A percentile compares a stretch with the other conserved stretches of the same genome.
These are phyloP conservation scores for Linderina pennispora DNA, from an alignment of 192 early-diverging fungal species.

Conservation along the genomic window DNA sequence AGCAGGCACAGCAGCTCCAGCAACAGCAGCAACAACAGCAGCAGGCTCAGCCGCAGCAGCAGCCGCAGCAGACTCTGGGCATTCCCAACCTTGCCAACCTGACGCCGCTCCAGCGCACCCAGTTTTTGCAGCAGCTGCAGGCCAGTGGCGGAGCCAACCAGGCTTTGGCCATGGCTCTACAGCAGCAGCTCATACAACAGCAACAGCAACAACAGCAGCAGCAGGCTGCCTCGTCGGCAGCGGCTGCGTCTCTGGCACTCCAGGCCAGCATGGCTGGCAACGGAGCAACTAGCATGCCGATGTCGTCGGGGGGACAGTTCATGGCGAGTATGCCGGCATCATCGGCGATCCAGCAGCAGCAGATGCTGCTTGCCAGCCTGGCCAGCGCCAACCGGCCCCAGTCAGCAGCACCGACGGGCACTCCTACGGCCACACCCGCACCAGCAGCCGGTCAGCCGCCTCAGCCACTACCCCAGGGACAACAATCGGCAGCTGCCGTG, in stretches of 20 bases:
- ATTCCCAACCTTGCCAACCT: slow-evolving; percentile 5
- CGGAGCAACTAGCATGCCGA: no score
- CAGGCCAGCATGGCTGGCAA: no score
- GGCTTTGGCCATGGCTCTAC: slow-evolving; percentile 8
- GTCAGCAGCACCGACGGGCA: not conserved
- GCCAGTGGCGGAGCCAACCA: slow-evolving; percentile 8
- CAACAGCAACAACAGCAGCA: slow-evolving; percentile 16
- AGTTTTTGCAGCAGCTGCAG: slow-evolving; percentile 30
- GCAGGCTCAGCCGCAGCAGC: slow-evolving; percentile 5
- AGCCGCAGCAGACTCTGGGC: slow-evolving; percentile 2
- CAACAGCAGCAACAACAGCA: slow-evolving; percentile 4
- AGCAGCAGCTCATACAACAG: slow-evolving; percentile 12
- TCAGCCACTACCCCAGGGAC: slow-evolving; percentile 7
- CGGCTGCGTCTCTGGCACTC: not conserved
- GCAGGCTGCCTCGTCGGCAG: no score
- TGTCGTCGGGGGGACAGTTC: no score
- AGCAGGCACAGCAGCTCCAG: slow-evolving; percentile 14
- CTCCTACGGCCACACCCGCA: not conserved
- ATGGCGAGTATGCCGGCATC: no score
- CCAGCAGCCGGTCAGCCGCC: no score
- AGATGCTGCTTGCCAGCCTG: slow-evolving; percentile 6
- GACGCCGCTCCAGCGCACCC: slow-evolving; percentile 10
- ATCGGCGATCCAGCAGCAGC: slow-evolving; percentile 13
- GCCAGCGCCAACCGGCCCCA: not conserved
- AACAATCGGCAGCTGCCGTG: not conserved